A percentile compares a stretch with the other conserved stretches of the same genome.
These are phyloP conservation scores for Yamadazyma paraphyllophila DNA, from an alignment of 805 yeast genomes.

Conservation along the genomic window DNA sequence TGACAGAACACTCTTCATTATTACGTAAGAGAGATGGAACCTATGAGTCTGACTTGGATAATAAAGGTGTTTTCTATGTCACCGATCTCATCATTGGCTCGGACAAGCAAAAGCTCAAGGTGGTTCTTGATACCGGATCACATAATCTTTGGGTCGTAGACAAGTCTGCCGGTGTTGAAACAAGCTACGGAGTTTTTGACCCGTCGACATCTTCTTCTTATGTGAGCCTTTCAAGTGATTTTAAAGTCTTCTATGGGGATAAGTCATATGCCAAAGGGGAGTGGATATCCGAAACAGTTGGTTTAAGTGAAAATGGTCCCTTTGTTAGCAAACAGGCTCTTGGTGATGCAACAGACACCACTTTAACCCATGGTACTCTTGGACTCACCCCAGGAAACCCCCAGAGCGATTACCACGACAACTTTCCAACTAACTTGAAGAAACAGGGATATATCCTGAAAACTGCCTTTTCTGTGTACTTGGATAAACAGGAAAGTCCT, in stretches of 20 bases:
- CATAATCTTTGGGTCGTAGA: slow-evolving; percentile 42
- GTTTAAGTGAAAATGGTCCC: slow-evolving; percentile 13
- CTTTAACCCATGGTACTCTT: slow-evolving; percentile 15
- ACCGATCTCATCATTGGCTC: background rate
- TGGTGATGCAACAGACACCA: slow-evolving; percentile 14
- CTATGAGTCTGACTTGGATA: background rate
- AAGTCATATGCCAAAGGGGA: slow-evolving; percentile 36
- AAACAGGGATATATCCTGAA: too few species aligned
- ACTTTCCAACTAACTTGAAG: too few species aligned
- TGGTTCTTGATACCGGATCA: slow-evolving; percentile 39
- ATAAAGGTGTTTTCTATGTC: background rate
- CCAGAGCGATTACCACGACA: too few species aligned
- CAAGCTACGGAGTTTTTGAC: slow-evolving; percentile 34
- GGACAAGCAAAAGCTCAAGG: slow-evolving; percentile 7
- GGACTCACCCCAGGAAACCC: too few species aligned
- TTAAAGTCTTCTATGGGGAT: slow-evolving; percentile 48
- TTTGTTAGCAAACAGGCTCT: slow-evolving; percentile 11
- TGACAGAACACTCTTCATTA: too few species aligned
- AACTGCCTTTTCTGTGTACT: too few species aligned
- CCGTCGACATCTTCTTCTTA: slow-evolving; percentile 30
- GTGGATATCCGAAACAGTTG: slow-evolving; percentile 16
- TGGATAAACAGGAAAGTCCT: too few species aligned
- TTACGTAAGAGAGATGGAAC: background rate
- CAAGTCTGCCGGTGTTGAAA: slow-evolving; percentile 6
- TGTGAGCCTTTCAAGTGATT: slow-evolving; percentile 27